phyloP scores from a whole-genome alignment of 768 basidiomycete genomes.

The Podaxis mareebaensis region DNA sequence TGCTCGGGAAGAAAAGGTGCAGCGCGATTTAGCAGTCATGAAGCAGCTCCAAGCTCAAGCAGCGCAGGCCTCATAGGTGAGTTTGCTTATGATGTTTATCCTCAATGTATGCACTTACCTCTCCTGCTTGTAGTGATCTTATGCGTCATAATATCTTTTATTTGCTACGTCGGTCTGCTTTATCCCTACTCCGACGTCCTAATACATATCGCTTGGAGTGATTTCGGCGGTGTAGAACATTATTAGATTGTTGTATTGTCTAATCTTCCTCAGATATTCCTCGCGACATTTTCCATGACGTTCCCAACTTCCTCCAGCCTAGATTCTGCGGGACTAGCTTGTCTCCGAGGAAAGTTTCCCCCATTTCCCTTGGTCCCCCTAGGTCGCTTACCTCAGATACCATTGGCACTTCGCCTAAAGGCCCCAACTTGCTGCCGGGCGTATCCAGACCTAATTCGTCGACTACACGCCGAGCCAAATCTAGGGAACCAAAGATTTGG shows the following conservation, averaged over 20 bases:
- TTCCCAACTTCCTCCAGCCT: conserved; percentile 4
- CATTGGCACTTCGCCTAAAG: conserved; percentile 13
- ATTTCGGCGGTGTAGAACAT: neutral
- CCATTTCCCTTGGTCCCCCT: conserved; percentile 12
- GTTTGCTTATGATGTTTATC: no score
- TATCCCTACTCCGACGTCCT: no score
- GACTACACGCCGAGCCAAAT: conserved; percentile 3
- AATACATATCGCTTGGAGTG: no score
- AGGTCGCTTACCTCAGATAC: conserved; percentile 13
- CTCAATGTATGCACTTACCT: no score
- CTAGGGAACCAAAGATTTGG: conserved; percentile 8
- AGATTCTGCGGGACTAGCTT: neutral
- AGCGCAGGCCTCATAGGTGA: neutral
- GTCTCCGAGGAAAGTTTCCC: conserved; percentile 8
- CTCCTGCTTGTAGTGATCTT: no score
- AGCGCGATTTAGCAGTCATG: neutral
- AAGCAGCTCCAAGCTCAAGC: neutral
- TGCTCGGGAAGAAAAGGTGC: neutral
- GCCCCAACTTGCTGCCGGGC: neutral
- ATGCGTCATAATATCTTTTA: no score
- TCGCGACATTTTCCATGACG: conserved; percentile 5
- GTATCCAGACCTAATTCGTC: conserved; percentile 5
- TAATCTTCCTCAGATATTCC: conserved; percentile 1
- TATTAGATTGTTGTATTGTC: neutral
- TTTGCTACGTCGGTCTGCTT: no score